These are phyloP conservation scores for Alternaria arborescens DNA, from an alignment of 2,329 filamentous ascomycete genomes.

Conservation along the genomic window DNA sequence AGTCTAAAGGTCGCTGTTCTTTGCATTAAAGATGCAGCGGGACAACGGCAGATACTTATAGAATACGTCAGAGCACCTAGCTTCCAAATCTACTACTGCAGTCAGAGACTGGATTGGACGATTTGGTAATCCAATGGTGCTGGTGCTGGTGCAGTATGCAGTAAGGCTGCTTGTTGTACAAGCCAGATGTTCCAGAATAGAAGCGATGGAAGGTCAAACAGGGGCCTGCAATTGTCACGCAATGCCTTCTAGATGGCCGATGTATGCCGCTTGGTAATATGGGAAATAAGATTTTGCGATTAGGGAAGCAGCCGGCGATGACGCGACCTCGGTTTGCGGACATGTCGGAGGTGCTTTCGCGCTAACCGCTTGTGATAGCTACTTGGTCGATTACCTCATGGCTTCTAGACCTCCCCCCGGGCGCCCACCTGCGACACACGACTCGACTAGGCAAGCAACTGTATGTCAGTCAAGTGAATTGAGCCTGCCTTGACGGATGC, in stretches of 20 bases:
- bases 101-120: constrained; percentile 22
- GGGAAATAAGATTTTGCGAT: constrained; percentile 26
- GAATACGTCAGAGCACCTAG: constrained; percentile 40
- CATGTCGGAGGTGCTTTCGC: constrained; percentile 20
- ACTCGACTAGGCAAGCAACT: constrained; percentile 11
- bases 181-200: constrained; percentile 3
- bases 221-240: constrained; percentile 1
- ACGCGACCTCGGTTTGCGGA: constrained; percentile 20
- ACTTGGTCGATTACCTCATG: constrained; percentile 34
- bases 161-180: constrained; percentile 9
- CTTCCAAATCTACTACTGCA: constrained; percentile 14
- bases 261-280: constrained; percentile 14
- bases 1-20: constrained; percentile 42
- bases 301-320: constrained; percentile 26
- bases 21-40: constrained; percentile 45
- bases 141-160: constrained; percentile 11
- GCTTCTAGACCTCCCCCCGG: constrained; percentile 18
- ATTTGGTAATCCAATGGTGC: constrained; percentile 44
- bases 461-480: constrained; percentile 10
- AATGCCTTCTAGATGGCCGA: not conserved
- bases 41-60: constrained; percentile 36
- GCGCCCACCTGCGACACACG: constrained; percentile 16
- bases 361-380: constrained; percentile 28
- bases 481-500: constrained; percentile 4
- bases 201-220: constrained; percentile 15